Percentiles rank a stretch among this genome's conserved stretches.
phyloP scores from a whole-genome alignment of 2,329 filamentous ascomycete genomes.

The Chrysosporium queenslandicum region DNA sequence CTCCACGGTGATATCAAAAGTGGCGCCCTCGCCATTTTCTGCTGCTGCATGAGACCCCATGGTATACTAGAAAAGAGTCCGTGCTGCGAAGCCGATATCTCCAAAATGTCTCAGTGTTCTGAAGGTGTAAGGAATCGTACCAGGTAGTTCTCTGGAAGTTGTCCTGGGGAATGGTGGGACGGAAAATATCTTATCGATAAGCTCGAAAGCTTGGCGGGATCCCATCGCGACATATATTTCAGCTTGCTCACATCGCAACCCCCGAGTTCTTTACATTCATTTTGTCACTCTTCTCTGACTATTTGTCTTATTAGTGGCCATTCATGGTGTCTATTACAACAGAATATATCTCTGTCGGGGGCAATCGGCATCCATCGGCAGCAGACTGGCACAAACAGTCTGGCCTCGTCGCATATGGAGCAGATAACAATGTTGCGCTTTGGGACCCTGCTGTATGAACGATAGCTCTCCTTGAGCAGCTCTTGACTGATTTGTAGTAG shows the following conservation, averaged over 20 bases:
- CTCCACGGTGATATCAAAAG: conserved; percentile 56
- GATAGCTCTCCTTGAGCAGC: not conserved
- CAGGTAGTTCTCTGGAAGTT: not conserved
- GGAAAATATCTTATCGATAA: conserved; percentile 14
- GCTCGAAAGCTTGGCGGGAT: conserved; percentile 3
- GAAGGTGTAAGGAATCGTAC: not conserved
- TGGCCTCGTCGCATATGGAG: conserved; percentile 74
- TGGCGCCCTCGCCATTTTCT: not conserved
- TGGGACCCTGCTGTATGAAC: conserved; percentile 67
- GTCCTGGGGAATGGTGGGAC: not conserved
- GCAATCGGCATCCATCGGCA: conserved; percentile 78
- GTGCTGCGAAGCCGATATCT: too few species aligned
- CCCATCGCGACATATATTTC: not conserved
- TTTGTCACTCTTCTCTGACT: not conserved
- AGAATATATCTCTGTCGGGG: conserved; percentile 63
- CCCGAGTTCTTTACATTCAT: not conserved
- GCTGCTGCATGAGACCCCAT: conserved; percentile 7
- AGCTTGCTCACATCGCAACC: not conserved
- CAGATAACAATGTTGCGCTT: conserved; percentile 76
- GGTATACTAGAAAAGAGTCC: not conserved
- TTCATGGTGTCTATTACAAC: conserved; percentile 33
- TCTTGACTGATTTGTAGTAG: conserved; percentile 22
- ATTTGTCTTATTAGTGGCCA: conserved; percentile 1
- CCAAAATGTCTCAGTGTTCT: too few species aligned
- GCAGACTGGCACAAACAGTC: conserved; percentile 71